These are phyloP conservation scores for Mycogone perniciosa DNA, from an alignment of 2,329 filamentous ascomycete genomes.

Conservation along the genomic window DNA sequence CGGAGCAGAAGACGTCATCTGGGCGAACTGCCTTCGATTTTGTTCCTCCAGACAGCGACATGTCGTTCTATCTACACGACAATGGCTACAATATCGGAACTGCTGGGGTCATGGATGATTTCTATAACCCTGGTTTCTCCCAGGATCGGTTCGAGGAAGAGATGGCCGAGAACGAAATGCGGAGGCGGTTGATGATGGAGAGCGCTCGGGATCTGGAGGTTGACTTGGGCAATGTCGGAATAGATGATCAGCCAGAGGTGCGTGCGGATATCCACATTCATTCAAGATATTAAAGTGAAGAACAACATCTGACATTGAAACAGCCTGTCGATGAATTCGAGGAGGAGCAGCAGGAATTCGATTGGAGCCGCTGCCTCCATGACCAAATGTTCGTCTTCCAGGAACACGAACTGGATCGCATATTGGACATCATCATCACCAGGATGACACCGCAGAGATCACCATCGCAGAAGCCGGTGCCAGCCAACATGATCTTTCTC, in stretches of 20 bases:
- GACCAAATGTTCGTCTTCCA: conserved; percentile 99
- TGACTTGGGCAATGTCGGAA: conserved; percentile 87
- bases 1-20: conserved; percentile 89
- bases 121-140: conserved; percentile 85
- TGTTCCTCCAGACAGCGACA: conserved; percentile 88
- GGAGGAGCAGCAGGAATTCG: conserved; percentile 88
- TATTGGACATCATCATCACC: conserved; percentile 92
- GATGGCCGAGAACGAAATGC: conserved; percentile 92
- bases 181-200: conserved; percentile 98
- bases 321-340: conserved; percentile 71
- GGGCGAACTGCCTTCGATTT: conserved; percentile 95
- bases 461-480: conserved; percentile 94
- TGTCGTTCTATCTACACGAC: conserved; percentile 90
- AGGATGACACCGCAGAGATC: conserved; percentile 97
- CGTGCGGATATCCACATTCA: conserved; percentile 18
- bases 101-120: conserved; percentile 77
- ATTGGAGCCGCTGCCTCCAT: conserved; percentile 89
- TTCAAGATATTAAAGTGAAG: background rate
- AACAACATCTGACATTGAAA: background rate
- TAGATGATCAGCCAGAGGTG: conserved; percentile 93
- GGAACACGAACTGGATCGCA: conserved; percentile 82
- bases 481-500: conserved; percentile 93
- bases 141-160: conserved; percentile 96
- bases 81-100: conserved; percentile 87
- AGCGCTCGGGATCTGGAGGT: conserved; percentile 96